Conservation (phyloP, 2,329 filamentous ascomycete genomes). For the Fusarium drepaniforme region DNA sequence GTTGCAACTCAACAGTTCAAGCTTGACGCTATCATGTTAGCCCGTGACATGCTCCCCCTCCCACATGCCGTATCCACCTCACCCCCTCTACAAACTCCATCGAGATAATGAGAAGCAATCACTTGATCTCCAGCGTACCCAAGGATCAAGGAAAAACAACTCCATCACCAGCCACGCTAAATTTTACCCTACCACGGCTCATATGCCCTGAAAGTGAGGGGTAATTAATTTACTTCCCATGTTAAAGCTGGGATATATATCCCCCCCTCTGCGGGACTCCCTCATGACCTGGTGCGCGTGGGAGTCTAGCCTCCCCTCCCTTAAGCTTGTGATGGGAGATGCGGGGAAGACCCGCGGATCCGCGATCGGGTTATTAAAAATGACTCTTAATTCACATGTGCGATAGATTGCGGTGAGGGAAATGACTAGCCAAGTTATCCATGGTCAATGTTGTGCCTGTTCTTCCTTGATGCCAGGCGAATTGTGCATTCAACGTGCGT, state of each 20-base stretch:
- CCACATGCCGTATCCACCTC: conserved; percentile 15
- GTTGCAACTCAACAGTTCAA: background rate
- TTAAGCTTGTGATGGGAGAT: conserved; percentile 26
- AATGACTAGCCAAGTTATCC: background rate
- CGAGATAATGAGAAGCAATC: conserved; percentile 7
- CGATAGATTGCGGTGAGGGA: conserved; percentile 22
- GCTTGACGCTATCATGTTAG: conserved; percentile 7
- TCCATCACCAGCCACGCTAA: conserved; percentile 19
- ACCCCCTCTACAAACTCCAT: background rate
- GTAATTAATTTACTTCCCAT: background rate
- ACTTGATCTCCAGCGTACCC: conserved; percentile 20
- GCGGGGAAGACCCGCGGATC: conserved; percentile 26
- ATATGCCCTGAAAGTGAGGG: conserved; percentile 3
- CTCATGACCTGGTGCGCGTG: conserved; percentile 36
- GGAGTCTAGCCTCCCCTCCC: conserved; percentile 14
- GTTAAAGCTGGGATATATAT: background rate
- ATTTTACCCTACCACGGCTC: background rate
- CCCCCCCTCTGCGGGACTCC: conserved; percentile 9
- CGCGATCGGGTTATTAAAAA: conserved; percentile 10
- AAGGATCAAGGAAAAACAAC: conserved; percentile 5
- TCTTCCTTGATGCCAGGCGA: background rate
- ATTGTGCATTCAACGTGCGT: background rate
- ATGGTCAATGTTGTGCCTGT: background rate
- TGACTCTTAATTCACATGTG: conserved; percentile 24
- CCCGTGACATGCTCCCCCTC: conserved; percentile 18